Evolutionary conservation across 345 rosid species (phyloP), one percentile per base, ranked within the genome.

Genomic region (Excoecaria agallocha): DNA sequence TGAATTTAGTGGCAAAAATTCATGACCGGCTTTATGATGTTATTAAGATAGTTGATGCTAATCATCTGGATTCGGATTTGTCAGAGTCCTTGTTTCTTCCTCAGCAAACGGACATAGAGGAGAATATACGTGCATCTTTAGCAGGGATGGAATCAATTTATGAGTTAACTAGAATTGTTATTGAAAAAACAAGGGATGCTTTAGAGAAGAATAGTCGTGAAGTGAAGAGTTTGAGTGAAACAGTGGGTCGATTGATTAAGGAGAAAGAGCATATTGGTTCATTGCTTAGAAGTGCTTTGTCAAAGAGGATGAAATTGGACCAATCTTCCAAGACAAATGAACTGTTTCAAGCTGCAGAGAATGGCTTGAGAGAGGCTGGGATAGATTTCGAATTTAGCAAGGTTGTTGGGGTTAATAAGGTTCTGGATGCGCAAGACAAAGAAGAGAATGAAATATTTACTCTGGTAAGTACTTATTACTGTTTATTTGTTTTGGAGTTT

Each of bases 181-280:
- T 81, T 76, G 87, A 76, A 79, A 96, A 91, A 81, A 72, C 93
- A 24, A 84, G 80, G 71, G 83, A 81, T 87, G 76, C 86, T 68
- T 82, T 90, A 50, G 93, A 86, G 76, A 90, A 87, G 85, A 96
- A 86, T 81, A 86, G 70, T 76, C 82, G 37, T 59, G 89, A 91
- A 79, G 74, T 87, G 73, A 90, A 82, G 86, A 83, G 77, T 78
- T 81, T 93, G 85, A 88, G 79, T 81, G 97, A 93, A 88, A 87
- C 87, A 3, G 85, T 93, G 70, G 86, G 80, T 79, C 78, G 76
- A 56, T 83, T 90, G 76, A 81, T 86, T 71, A 96, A 86, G 80
- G 99, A 96, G 87, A 96, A 93, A 80, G 95, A 90, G 71, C 98
- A 90, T 70, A 91, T 93, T 64, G 92, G 95, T 55, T 88, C 94